Evolutionary conservation across 257 asterid genomes (phyloP), one percentile per base, ranked within the genome.

Genomic region (Solanum chmielewskii): DNA sequence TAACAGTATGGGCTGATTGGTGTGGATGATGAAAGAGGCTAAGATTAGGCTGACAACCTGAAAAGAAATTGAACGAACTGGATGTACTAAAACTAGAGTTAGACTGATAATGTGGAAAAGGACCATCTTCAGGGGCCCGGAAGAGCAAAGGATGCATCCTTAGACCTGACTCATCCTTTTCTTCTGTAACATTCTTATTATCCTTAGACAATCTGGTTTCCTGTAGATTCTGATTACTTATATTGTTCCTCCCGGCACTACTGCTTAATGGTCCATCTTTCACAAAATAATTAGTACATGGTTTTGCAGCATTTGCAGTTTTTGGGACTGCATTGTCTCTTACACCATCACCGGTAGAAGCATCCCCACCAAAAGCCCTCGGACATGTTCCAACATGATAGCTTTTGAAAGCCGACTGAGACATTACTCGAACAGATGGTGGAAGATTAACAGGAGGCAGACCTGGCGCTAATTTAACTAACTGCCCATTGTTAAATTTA

Each of bases 371-470:
- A 9, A 87, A 70, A 85, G 73, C 37, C 73, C 86, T 91, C 44
- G 90, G 68, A 78, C 93, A 70, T 60, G 89, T 82, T 83, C 62
- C 91, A 29, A 89, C 92, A 49, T 89, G 95, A 88, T 94, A 92
- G 89, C 87, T 93, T 91, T 92, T 92, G 90, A 93, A 94, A 90
- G 96, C 95, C 71, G 99, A 94, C 89, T 93, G 98, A n/a, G 99
- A 93, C 90, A 97, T 94, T 84, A 95, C 90, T 70, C 99, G 95
- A 88, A 93, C 99, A 83, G 99, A 95, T 68, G 99, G 98, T 85
- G 99, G 99, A 90, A 97, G 97, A 91, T 96, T 97, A 77, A 97
- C 98, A 20, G 98, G 99, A 89, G 99, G 99, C 89, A 97, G 87
- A 90, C 86, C 95, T 68, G 98, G 99, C 87, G 99, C 98, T 92